Evolutionary conservation across 164 flowering plant species (phyloP), one percentile per base, ranked within the genome.

Genomic region (Stephania japonica): DNA sequence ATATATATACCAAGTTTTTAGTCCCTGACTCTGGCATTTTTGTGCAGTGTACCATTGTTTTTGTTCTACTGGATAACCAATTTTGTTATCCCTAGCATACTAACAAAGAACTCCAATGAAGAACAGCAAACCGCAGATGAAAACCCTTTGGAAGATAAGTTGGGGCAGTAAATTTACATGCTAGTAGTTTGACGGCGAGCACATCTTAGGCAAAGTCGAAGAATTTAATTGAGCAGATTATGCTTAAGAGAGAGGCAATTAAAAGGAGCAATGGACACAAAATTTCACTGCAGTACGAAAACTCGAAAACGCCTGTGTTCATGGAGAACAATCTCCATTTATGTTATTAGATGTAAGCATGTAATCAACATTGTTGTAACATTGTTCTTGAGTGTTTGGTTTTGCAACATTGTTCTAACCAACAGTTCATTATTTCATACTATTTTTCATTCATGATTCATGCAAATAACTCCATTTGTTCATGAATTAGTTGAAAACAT

Each of bases 41-140:
- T 23, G 18, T 0, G 41, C 65, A 87, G 90, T 75, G 84, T 80
- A 1, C 26, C 68, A 11, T 78, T 85, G 25, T 42, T 87, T 26
- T 64, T 79, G 21, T 6, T 75, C 41, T 87, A 80, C 75, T 80
- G 77, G 78, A 26, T 85, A 32, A 42, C 84, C 47, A 85, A 87
- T 75, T 87, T 87, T 65, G 75, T 87, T 12, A 86, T 83, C 25
- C 88, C 90, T 12, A 73, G 75, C 61, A 13, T 83, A 27, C 65
- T 86, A 56, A 16, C 75, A 70, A 84, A 81, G 73, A 10, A 76
- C 63, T 21, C 72, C 23, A 44, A 38, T 27, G 79, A 79, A 71
- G 79, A 77, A 5, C 76, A 80, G 71, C 24, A 65, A n/a, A n/a
- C 38, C 4, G 26, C 56, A 21, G 76, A 77, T 3, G 61, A 65